A percentile compares a stretch with the other conserved stretches of the same genome.
Evolutionary conservation across 202 grass and related monocot species (phyloP).

Genomic region (Carex sylvatica): DNA sequence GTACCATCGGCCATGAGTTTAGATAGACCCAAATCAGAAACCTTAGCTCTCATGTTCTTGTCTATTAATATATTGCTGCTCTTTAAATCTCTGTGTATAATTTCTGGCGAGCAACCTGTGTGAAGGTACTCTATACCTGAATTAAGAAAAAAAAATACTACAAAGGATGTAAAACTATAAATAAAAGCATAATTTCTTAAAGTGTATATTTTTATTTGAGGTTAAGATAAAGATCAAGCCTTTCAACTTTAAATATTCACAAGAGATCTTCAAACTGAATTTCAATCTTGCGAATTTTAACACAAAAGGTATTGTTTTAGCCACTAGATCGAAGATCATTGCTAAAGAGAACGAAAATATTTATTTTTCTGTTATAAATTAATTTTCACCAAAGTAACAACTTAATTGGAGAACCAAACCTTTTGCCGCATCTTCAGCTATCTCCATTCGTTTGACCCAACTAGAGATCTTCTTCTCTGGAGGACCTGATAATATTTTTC

Average conservation of each 20-base stretch:
- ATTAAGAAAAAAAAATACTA: not conserved
- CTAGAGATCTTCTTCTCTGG: constrained; percentile 16
- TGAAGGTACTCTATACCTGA: constrained; percentile 35
- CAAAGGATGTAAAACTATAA: not conserved
- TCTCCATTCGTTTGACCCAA: constrained; percentile 23
- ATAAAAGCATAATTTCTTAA: not conserved
- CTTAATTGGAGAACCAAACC: not conserved
- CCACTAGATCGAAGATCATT: not conserved
- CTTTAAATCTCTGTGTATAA: constrained; percentile 37
- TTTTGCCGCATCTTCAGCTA: constrained; percentile 10
- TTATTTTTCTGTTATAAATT: not conserved
- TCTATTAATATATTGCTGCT: constrained; percentile 37
- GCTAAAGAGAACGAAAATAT: not conserved
- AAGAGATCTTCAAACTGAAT: too few species aligned
- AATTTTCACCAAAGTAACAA: not conserved
- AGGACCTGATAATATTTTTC: constrained; percentile 10
- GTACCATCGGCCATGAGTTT: constrained; percentile 15
- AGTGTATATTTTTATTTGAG: not conserved
- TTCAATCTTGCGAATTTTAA: too few species aligned
- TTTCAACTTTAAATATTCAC: too few species aligned
- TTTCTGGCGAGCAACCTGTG: constrained; percentile 27
- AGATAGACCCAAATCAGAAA: constrained; percentile 38
- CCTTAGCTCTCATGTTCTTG: constrained; percentile 26
- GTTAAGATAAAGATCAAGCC: too few species aligned
- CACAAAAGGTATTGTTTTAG: too few species aligned